Percentiles rank a stretch among this genome's conserved stretches.
Conservation (phyloP, 495 filamentous ascomycete species). For the Penicillium macrosclerotiorum region DNA sequence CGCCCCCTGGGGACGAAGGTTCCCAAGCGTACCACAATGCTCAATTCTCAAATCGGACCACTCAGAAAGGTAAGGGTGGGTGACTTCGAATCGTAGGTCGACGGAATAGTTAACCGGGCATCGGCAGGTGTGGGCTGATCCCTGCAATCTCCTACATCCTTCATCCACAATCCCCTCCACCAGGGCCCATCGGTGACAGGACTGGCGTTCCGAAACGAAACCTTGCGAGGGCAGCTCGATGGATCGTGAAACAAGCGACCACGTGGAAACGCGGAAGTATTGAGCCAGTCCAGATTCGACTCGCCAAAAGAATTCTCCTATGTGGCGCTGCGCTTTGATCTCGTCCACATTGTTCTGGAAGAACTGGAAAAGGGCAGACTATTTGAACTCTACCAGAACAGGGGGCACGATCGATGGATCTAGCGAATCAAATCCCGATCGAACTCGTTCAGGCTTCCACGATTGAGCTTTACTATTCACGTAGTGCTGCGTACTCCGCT, state of each 20-base stretch:
- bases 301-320: not conserved
- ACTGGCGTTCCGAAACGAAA: too few species aligned
- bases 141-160: constrained; percentile 22
- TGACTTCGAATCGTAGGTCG: too few species aligned
- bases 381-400: too few species aligned
- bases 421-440: not conserved
- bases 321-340: constrained; percentile 8
- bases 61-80: not conserved
- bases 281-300: not conserved
- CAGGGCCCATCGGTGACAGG: too few species aligned
- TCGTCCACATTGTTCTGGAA: not conserved
- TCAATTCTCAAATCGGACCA: constrained; percentile 18
- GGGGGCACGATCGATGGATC: not conserved
- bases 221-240: not conserved
- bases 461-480: constrained; percentile 3
- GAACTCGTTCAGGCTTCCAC: not conserved
- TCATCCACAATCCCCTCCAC: not conserved
- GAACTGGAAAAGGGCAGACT: not conserved
- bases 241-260: constrained; percentile 12
- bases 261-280: constrained; percentile 10
- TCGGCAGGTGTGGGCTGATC: constrained; percentile 23
- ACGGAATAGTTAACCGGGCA: constrained; percentile 10
- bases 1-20: not conserved
- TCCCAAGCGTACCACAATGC: not conserved
- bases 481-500: constrained; percentile 13